Base-by-base conservation (phyloP, 2,329 filamentous ascomycete species). In the Colletotrichum destructivum region DNA sequence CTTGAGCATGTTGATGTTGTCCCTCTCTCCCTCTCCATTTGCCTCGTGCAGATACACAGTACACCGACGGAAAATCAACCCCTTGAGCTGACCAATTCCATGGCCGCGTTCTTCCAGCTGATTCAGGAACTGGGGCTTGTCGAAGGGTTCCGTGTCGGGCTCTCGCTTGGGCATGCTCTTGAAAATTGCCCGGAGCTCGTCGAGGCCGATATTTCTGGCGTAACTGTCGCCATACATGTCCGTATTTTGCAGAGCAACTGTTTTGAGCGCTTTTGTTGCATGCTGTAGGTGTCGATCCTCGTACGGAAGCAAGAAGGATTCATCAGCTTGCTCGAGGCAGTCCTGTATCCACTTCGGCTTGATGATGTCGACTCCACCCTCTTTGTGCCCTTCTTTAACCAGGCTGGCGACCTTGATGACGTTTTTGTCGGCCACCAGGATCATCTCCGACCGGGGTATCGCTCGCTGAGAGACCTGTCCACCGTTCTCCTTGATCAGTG, bases 191-290 rank as follows among this genome's bases (percentile, higher is more conserved):
- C 80, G 84, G 59, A 98, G 85, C 76, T 96, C 93, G 2, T 90
- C 87, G 0, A 88, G 76, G 0, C 85, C 86, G 11, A 92, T 83
- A 76, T 97, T 91, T 5, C 95, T 87, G 0, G 91, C 88, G 81
- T 94, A 98, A 77, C 94, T 95, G 79, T 99, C 96, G 0, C 93
- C 93, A 76, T 90, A 96, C 64, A 87, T 84, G 79, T 99, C 96
- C 2, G 92, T 87, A 74, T 92, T 93, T 3, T 83, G 82, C 47
- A 88, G 85, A 12, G 92, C 89, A 9, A 85, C 84, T 8, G 84
- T 84, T 51, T 83, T 81, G 66, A 91, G 85, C 2, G 84, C 86
- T 4, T 90, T 88, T 0, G 87, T 89, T 0, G 90, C 90, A 76
- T 92, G 90, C 73, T 96, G 92, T 76, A 98, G 85, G 76, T 98